Base-by-base conservation (phyloP, 106 monocot genomes). In the Apostasia shenzhenica region DNA sequence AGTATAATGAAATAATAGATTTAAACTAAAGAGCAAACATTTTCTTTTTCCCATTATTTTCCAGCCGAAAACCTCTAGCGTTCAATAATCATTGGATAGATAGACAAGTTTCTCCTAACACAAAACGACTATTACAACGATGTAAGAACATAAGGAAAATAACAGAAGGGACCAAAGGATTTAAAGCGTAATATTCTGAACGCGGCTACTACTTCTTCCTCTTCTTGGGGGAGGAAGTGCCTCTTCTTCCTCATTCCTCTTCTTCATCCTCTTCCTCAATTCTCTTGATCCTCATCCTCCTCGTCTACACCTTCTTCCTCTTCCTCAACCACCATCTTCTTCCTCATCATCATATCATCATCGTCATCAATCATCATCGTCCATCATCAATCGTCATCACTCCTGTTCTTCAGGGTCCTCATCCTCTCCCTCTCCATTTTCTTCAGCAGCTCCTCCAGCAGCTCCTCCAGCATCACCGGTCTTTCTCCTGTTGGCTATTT, bases 211-310 rank as follows among this genome's bases (percentile, higher is more conserved):
- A 62, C 44, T 62, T 62, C 61, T 62, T 62, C 13, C 61, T 62
- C 61, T 62, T 62, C 61, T 62, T 62, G 10, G 61, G 61, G 61
- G 61, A 41, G 41, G 61, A 62, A 62, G 61, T 45, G 26, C 61
- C 61, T 62, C 61, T 44, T 62, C 61, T 43, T 62, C 61, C 2
- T 62, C 61, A n/a, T 62, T n/a, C 61, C 61, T 61, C 61, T 7
- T 62, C 61, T 13, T 62, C 61, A 10, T 62, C 61, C 38, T 62
- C 61, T 62, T 62, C 61, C 42, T 62, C 61, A 13, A n/a, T 62
- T 62, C 44, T 62, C 61, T 44, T 41, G 42, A 45, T 62, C 61
- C 44, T 62, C 61, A 11, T 62, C 61, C 41, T 62, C 61, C 40
- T 43, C 61, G 3, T 3, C 61, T 3, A 43, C 61, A 12, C 5